Evolutionary conservation across 2,329 filamentous ascomycete species (phyloP).

Genomic region (Gyromitra esculenta): DNA sequence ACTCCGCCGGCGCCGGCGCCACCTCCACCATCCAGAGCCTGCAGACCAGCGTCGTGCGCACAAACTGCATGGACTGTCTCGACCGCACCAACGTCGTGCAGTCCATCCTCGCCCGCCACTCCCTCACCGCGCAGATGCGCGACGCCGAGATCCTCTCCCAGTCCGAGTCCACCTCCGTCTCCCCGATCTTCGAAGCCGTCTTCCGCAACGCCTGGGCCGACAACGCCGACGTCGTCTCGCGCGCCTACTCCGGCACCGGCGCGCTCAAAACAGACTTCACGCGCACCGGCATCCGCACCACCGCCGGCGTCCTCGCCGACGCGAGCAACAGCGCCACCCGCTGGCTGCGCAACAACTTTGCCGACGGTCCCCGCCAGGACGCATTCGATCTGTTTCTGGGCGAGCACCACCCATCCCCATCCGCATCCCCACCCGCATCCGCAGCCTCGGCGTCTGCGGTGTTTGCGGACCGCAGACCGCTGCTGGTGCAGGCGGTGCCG

Average conservation of each 20-base stretch:
- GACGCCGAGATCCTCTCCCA: constrained; percentile 81
- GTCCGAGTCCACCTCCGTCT: constrained; percentile 78
- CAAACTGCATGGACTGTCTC: constrained; percentile 99
- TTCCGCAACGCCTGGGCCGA: constrained; percentile 99
- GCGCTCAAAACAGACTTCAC: constrained; percentile 98
- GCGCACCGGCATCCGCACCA: constrained; percentile 86
- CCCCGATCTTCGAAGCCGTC: constrained; percentile 77
- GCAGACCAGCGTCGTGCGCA: constrained; percentile 90
- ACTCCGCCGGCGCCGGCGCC: constrained; percentile 83
- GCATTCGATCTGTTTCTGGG: constrained; percentile 94
- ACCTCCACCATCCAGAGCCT: constrained; percentile 76
- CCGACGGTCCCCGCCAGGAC: constrained; percentile 92
- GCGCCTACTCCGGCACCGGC: constrained; percentile 91
- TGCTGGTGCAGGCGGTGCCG: constrained; percentile 89
- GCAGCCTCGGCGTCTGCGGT: constrained; percentile 73
- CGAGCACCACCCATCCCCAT: constrained; percentile 72
- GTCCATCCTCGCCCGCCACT: constrained; percentile 92
- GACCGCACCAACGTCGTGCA: constrained; percentile 98
- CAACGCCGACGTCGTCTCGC: constrained; percentile 96
- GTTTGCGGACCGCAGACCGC: constrained; percentile 83
- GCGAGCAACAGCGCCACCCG: constrained; percentile 85
- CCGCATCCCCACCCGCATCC: no score
- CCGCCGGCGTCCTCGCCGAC: constrained; percentile 83
- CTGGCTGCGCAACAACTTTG: constrained; percentile 93
- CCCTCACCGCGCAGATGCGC: constrained; percentile 84